These are phyloP conservation scores for Aspergillus pseudoglaucus DNA, from an alignment of 2,329 filamentous ascomycete species.

Conservation along the genomic window DNA sequence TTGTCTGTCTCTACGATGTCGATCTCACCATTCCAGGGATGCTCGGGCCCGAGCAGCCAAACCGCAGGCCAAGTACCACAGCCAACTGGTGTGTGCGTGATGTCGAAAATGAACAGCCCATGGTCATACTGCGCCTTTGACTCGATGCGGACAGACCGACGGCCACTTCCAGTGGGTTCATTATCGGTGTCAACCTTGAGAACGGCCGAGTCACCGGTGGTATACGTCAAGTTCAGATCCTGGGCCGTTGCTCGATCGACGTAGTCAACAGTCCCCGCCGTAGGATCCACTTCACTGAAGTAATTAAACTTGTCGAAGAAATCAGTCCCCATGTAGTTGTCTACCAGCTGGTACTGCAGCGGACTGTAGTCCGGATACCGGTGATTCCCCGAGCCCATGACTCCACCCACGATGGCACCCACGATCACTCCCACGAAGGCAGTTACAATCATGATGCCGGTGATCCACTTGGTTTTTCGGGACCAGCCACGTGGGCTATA, in stretches of 20 bases:
- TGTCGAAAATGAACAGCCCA: not conserved
- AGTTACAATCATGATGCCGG: not conserved
- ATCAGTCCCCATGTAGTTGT: slow-evolving; percentile 31
- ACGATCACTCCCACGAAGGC: not conserved
- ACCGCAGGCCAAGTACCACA: not conserved
- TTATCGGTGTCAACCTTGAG: not conserved
- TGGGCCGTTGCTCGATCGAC: slow-evolving; percentile 12
- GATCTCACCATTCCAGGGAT: not conserved
- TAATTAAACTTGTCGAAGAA: slow-evolving; percentile 43
- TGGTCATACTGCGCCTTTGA: not conserved
- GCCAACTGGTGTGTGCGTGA: not conserved
- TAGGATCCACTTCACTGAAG: slow-evolving; percentile 34
- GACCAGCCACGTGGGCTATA: not conserved
- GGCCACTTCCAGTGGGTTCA: not conserved
- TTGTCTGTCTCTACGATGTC: not conserved
- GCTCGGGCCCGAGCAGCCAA: not conserved
- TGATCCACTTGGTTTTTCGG: not conserved
- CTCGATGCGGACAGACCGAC: not conserved
- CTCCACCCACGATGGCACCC: not conserved
- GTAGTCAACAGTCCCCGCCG: slow-evolving; percentile 39
- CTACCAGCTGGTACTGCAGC: slow-evolving; percentile 30
- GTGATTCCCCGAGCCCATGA: too few species aligned
- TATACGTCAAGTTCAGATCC: not conserved
- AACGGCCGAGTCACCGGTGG: not conserved
- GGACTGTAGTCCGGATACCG: not conserved